Evolutionary conservation across 306 rosid species (phyloP), one percentile per base, ranked within the genome.

Genomic region (Cicer bijugum): DNA sequence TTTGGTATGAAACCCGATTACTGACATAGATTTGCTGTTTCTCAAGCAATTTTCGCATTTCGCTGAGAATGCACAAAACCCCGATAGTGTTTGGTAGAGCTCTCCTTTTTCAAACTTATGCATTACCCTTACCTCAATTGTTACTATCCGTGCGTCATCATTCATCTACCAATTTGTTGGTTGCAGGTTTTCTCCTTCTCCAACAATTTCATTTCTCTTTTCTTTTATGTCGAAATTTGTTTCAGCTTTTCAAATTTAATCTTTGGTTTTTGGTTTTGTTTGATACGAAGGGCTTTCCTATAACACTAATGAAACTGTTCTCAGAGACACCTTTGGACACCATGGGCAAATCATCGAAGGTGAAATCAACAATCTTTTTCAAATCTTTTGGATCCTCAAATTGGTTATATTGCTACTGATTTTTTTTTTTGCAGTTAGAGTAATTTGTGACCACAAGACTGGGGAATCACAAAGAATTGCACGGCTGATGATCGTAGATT

Each of bases 331-430:
- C 17, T 91, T 91, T 72, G 82, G 68, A n/a, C 81, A 63, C 15
- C 86, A 80, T 2, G 92, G 97, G 61, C 84, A 84, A 75, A 78
- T 91, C 45, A 75, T 87, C 51, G 90, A 87, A 85, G 93, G 93
- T 88, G 60, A 15, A n/a, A 56, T 8, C 44, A 12, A 56, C 37
- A 17, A 23, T 23, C 35, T 0, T 33, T 0, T 38, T 17, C 1
- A 9, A 2, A 8, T 11, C 15, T 8, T 43, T 9, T 60, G 14
- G 50, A 56, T 67, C 45, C 23, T 17, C 16, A 61, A 56, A 46
- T 75, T 72, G 15, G 55, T 20, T 66, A 37, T 11, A 43, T 4
- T 35, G 44, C 1, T 7, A 15, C 6, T 12, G 5, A 47, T 9
- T 19, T 1, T 0, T 39, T 28, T 4, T 19, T 17, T 50, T 58